Evolutionary conservation across 306 rosid species (phyloP), one percentile per base, ranked within the genome.

Genomic region (Sophora flavescens): DNA sequence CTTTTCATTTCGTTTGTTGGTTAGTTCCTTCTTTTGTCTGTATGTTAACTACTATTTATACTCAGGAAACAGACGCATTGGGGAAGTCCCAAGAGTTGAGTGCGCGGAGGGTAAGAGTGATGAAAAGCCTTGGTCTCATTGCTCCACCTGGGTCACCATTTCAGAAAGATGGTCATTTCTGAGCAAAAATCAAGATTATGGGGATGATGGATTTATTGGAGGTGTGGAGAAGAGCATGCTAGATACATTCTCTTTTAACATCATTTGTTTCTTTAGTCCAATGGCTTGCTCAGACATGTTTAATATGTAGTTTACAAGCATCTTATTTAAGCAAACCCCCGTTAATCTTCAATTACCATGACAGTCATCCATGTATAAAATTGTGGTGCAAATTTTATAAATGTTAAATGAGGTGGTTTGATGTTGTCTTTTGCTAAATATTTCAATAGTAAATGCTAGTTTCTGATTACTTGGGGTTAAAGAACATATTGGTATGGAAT

Each of bases 81-180:
- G 72, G 77, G 12, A 75, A 81, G 80, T 75, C 83, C 26, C 89
- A 68, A 71, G 94, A 89, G 68, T 70, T 72, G 38, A 85, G 91
- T 76, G 76, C 82, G 0, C 84, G 93, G 72, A 87, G 91, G 84
- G 39, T 84, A 64, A 87, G 81, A 85, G 88, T 88, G 84, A 88
- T 85, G 96, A 83, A 79, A 66, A 78, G 75, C 79, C 96, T 91
- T 42, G 96, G 96, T 53, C 86, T 91, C 62, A 72, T 78, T 82
- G 90, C 91, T 58, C 93, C 93, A 22, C 15, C 82, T 53, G 91
- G 91, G 16, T 88, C 93, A 35, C 91, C 91, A 6, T 91, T 83
- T 65, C 68, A 57, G 52, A 83, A 57, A 72, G 44, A 30, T 60
- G 56, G 80, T 26, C 83, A 22, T 22, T 33, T 53, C 35, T 17